phyloP scores from a whole-genome alignment of 495 filamentous ascomycete species.

The Cladorrhinum samala region DNA sequence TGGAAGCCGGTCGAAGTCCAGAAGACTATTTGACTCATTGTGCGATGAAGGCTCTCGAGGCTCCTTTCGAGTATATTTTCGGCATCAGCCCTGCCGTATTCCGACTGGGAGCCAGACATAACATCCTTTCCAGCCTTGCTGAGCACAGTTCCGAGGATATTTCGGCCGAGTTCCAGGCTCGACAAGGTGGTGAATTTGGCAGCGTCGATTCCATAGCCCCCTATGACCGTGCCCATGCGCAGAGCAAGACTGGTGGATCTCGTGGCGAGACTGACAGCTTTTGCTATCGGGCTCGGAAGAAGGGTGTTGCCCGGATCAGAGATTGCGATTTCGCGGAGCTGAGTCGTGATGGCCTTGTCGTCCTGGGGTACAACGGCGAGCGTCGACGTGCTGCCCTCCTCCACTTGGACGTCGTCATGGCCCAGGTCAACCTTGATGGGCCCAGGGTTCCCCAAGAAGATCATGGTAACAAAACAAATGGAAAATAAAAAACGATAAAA shows the following conservation, averaged over 20 bases:
- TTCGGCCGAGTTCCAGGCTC: conserved; percentile 60
- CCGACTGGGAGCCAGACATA: conserved; percentile 44
- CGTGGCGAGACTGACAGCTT: conserved; percentile 61
- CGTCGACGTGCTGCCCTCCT: neutral
- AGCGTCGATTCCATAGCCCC: conserved; percentile 57
- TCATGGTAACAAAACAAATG: no score
- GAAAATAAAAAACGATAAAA: no score
- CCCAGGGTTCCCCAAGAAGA: no score
- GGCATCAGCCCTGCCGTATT: conserved; percentile 53
- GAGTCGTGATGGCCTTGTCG: conserved; percentile 4
- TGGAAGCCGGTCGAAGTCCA: conserved; percentile 66
- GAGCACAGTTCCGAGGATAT: conserved; percentile 60
- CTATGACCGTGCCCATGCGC: conserved; percentile 62
- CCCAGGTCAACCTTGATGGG: no score
- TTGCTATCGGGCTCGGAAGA: conserved; percentile 60
- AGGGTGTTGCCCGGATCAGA: conserved; percentile 49
- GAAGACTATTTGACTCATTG: conserved; percentile 59
- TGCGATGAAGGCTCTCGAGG: conserved; percentile 56
- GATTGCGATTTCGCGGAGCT: conserved; percentile 15
- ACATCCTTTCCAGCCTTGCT: conserved; percentile 65
- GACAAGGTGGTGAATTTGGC: conserved; percentile 64
- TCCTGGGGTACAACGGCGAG: conserved; percentile 11
- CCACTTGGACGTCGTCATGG: neutral
- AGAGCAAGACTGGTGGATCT: conserved; percentile 64
- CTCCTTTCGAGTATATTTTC: conserved; percentile 58